Evolutionary conservation across 225 moss, liverwort and hornwort species (phyloP), one percentile per base, ranked within the genome.

Genomic region (Straminergon stramineum): DNA sequence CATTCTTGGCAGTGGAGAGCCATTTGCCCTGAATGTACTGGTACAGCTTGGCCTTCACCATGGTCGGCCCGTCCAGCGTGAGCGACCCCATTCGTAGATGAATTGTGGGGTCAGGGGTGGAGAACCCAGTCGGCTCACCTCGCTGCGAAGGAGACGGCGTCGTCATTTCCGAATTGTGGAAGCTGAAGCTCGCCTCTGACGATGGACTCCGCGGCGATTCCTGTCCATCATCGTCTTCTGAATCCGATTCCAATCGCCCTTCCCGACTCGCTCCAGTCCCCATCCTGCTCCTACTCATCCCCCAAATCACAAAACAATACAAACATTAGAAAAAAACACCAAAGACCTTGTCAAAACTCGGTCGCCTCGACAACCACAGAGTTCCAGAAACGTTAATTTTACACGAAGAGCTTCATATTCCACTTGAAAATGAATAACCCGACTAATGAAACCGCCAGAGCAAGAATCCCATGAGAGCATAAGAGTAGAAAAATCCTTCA

Each of bases 21-120:
- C 98, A 99, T 30, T 95, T 93, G 10, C 96, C 93, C 63, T 95
- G 95, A 9, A 91, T 81, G 70, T 99, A 95, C 1, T 93, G 87
- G 89, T 90, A 97, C 19, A 99, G 91, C 83, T 95, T 97, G 52
- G 94, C 98, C 86, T 90, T 93, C 88, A 39, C 80, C 76, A 84
- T 35, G 4, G 88, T 41, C 61, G 78, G 70, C 31, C 71, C 88
- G 39, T 79, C 86, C 74, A 94, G 81, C 53, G 92, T 65, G 27
- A 94, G 94, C n/a, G 92, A 88, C 24, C 90, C 91, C 61, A 94
- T 80, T 62, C 85, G 89, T 78, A 92, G 80, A 65, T 84, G 70
- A 75, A 88, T 85, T 9, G 90, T 88, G 60, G 93, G 58, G 52
- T 92, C 80, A 12, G 18, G 28, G 39, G 81, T 39, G 39, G 60